Conservation (phyloP, 2,329 filamentous ascomycete genomes). For the Epichloe aotearoae region DNA sequence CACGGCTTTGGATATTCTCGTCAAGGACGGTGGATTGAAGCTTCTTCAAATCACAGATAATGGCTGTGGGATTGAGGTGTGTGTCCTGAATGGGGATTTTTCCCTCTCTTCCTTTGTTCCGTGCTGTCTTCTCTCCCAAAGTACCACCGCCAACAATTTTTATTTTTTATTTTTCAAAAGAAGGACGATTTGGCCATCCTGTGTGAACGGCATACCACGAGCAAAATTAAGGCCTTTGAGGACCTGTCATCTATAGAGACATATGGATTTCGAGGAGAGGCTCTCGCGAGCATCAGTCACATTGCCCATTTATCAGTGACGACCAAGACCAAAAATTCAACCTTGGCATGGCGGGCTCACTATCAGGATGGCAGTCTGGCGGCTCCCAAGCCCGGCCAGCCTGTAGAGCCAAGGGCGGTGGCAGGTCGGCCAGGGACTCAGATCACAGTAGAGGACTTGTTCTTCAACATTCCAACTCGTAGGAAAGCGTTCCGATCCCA, state of each 20-base stretch:
- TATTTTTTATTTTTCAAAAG: constrained; percentile 27
- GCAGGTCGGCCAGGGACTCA: constrained; percentile 85
- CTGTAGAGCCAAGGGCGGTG: constrained; percentile 70
- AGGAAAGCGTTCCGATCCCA: constrained; percentile 80
- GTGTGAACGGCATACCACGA: constrained; percentile 93
- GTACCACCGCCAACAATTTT: background rate
- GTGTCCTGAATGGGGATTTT: constrained; percentile 11
- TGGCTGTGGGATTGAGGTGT: constrained; percentile 83
- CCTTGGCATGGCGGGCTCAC: constrained; percentile 78
- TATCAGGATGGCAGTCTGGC: constrained; percentile 74
- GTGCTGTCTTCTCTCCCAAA: background rate
- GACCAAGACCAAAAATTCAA: constrained; percentile 79
- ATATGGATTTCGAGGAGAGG: constrained; percentile 96
- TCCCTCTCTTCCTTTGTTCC: background rate
- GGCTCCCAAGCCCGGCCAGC: constrained; percentile 78
- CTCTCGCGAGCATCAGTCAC: constrained; percentile 92
- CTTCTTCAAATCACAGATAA: constrained; percentile 96
- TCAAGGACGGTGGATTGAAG: constrained; percentile 92
- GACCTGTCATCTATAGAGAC: constrained; percentile 82
- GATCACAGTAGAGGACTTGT: constrained; percentile 91
- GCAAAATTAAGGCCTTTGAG: constrained; percentile 87
- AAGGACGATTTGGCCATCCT: constrained; percentile 84
- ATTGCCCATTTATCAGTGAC: constrained; percentile 93
- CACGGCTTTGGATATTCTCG: constrained; percentile 76
- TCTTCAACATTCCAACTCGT: constrained; percentile 88